Evolutionary conservation across 805 yeast species (phyloP), one percentile per base, ranked within the genome.

Genomic region (Wickerhamiella vanderwaltii): DNA sequence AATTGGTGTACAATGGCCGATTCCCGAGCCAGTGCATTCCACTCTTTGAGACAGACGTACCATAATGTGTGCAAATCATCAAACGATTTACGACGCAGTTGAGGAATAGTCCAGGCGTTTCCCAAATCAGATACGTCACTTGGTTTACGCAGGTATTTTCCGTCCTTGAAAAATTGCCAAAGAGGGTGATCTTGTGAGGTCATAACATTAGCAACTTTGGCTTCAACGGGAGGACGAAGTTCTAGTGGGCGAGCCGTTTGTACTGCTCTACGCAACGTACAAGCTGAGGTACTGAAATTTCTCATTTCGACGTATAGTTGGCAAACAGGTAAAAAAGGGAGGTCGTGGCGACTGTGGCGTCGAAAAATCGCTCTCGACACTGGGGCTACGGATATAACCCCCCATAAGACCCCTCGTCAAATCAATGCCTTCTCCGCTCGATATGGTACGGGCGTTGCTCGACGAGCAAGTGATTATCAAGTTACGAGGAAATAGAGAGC

Each of bases 61-160:
- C 98, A 91, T 53, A 91, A 66, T 28, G 76, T 72, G 61, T 91
- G 98, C 52, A 91, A 66, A 57, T 91, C 98, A 30, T 86, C 91
- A 56, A 86, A 91, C 13, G 84, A 75, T 61, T 91, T 91, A 47
- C 93, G 72, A 59, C 98, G 76, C 52, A 91, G 71, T 58, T 88
- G 97, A 3, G 85, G 79, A 41, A 86, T 68, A 5, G 79, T 64
- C 98, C 98, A 91, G 4, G 91, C 65, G 52, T 94, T 71, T 12
- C 91, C 60, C 12, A 48, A 35, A 38, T 52, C 51, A 34, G 49
- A 48, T 36, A 61, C 43, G 18, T 77, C 82, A 2, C 67, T 72
- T 2, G 70, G 61, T 1, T 66, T 57, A 51, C 96, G 72, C 46
- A 81, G 62, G 46, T 77, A 74, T 52, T 70, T 67, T 44, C 76